phyloP scores from a whole-genome alignment of 148 eudicot genomes.

The Dysphania ambrosioides region DNA sequence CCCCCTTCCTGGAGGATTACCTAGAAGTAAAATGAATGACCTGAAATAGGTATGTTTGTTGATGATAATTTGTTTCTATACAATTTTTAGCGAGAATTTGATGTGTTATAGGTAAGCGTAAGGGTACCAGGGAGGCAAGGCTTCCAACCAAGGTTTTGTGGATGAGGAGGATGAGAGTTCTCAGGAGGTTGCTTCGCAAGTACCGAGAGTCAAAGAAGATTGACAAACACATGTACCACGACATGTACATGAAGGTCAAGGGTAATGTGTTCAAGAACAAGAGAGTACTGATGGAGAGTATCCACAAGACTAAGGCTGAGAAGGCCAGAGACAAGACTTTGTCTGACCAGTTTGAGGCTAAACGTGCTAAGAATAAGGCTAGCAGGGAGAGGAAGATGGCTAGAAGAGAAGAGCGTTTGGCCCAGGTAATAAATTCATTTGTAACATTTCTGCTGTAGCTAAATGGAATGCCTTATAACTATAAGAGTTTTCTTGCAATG shows the following conservation, averaged over 20 bases:
- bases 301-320: constrained; percentile 89
- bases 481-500: neutral
- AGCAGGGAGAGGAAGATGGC: constrained; percentile 76
- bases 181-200: constrained; percentile 77
- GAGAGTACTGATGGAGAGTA: constrained; percentile 80
- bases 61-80: neutral
- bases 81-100: neutral
- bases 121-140: constrained; percentile 93
- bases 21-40: neutral
- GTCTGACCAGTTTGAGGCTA: constrained; percentile 86
- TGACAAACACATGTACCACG: constrained; percentile 91
- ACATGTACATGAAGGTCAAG: constrained; percentile 90
- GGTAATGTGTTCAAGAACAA: constrained; percentile 88
- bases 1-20: too few species aligned
- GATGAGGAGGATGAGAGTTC: constrained; percentile 89
- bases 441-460: neutral
- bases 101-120: constrained; percentile 60
- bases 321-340: constrained; percentile 87
- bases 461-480: neutral
- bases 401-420: constrained; percentile 70
- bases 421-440: constrained; percentile 45
- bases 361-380: constrained; percentile 82
- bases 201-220: constrained; percentile 82
- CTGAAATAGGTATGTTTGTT: neutral
- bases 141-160: constrained; percentile 72